A percentile compares a stretch with the other conserved stretches of the same genome.
phyloP scores from a whole-genome alignment of 129 eudicot species.

The Gnaphalium uliginosum region DNA sequence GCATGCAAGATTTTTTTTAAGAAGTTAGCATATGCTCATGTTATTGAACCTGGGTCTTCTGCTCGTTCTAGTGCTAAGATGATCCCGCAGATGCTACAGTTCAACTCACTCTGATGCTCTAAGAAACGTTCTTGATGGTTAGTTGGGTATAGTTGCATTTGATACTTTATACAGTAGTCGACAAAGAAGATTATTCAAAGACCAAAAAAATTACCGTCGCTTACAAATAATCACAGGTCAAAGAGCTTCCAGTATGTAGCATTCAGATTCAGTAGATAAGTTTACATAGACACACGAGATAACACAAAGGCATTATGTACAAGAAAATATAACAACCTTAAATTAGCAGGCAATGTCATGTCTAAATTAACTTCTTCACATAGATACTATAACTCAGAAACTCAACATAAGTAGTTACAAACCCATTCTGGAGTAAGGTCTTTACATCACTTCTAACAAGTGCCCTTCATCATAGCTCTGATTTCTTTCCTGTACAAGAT shows the following conservation, averaged over 20 bases:
- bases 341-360: slow-evolving; percentile 25
- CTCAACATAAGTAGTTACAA: slow-evolving; percentile 12
- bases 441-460: slow-evolving; percentile 24
- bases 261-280: slow-evolving; percentile 4
- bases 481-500: slow-evolving; percentile 29
- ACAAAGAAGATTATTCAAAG: too few species aligned
- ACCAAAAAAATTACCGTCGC: too few species aligned
- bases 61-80: too few species aligned
- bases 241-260: background rate
- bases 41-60: too few species aligned
- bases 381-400: slow-evolving; percentile 13
- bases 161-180: too few species aligned
- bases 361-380: slow-evolving; percentile 22
- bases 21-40: too few species aligned
- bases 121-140: background rate
- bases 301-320: slow-evolving; percentile 25
- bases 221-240: background rate
- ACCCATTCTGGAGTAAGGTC: slow-evolving; percentile 17
- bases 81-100: background rate
- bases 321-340: slow-evolving; percentile 13
- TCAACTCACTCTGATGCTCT: background rate
- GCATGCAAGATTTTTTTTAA: too few species aligned
- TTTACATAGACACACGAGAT: slow-evolving; percentile 6
- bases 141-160: background rate
- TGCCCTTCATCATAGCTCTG: slow-evolving; percentile 27